A percentile compares a stretch with the other conserved stretches of the same genome.
Conservation (phyloP, 2,329 filamentous ascomycete genomes). For the Trichoderma simmonsii region DNA sequence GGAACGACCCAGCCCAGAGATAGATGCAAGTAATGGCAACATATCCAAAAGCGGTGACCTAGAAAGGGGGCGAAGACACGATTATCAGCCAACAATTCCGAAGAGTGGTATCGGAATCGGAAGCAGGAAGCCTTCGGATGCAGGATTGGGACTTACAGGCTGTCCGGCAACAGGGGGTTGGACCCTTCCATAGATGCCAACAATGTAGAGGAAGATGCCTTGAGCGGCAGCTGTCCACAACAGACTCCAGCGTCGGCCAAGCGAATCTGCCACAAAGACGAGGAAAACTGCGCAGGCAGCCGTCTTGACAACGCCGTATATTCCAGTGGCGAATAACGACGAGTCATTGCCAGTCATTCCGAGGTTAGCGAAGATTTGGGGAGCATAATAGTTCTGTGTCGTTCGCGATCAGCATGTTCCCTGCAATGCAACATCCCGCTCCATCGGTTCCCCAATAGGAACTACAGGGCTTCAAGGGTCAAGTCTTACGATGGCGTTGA, state of each 20-base stretch:
- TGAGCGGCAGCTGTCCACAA: constrained; percentile 64
- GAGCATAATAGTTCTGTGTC: constrained; percentile 60
- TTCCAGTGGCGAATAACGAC: constrained; percentile 68
- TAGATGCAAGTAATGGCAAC: constrained; percentile 69
- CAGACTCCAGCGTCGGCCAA: constrained; percentile 60
- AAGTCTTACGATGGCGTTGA: constrained; percentile 46
- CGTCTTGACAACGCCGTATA: constrained; percentile 72
- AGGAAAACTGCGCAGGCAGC: constrained; percentile 62
- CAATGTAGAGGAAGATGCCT: constrained; percentile 63
- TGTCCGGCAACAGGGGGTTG: constrained; percentile 53
- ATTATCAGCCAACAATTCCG: not conserved
- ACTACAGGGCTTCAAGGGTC: constrained; percentile 31
- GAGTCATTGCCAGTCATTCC: constrained; percentile 56
- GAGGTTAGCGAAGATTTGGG: constrained; percentile 64
- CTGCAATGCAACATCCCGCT: not conserved
- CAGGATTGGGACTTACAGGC: constrained; percentile 33
- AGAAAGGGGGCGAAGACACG: not conserved
- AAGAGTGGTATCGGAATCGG: not conserved
- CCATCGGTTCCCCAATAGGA: not conserved
- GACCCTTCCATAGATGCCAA: constrained; percentile 67
- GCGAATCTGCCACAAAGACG: constrained; percentile 64
- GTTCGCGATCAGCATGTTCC: not conserved
- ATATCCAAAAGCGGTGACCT: constrained; percentile 64
- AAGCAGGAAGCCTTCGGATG: not conserved
- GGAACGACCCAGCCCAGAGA: constrained; percentile 67